Percentiles rank a stretch among this genome's conserved stretches.
Conservation (phyloP, 2,329 filamentous ascomycete genomes). For the Pyricularia sp. region DNA sequence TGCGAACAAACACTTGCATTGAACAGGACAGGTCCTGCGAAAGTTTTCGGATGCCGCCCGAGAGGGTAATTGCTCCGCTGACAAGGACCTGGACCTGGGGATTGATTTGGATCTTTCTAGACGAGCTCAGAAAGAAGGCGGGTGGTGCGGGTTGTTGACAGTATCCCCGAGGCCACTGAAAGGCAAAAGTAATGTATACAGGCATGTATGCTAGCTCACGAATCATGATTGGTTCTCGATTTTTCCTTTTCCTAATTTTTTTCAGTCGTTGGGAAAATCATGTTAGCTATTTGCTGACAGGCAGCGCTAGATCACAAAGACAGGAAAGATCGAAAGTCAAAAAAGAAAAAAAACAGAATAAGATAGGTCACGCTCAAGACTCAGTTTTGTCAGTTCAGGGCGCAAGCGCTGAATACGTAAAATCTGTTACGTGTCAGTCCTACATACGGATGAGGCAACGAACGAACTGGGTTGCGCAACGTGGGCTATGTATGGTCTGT, state of each 20-base stretch:
- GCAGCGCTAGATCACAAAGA: neutral
- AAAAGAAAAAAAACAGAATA: neutral
- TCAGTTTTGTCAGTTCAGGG: too few relatives aligned
- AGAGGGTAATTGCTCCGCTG: neutral
- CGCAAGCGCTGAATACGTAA: neutral
- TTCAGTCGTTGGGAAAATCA: neutral
- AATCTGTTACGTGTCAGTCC: neutral
- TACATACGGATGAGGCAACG: neutral
- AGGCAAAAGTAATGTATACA: neutral
- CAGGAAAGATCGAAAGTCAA: neutral
- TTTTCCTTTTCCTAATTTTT: too few relatives aligned
- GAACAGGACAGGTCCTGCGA: neutral
- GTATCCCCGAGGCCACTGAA: too few relatives aligned
- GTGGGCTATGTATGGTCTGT: neutral
- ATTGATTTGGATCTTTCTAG: neutral
- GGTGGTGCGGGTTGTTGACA: too few relatives aligned
- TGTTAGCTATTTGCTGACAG: neutral
- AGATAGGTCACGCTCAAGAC: neutral
- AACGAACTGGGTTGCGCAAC: neutral
- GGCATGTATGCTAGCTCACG: neutral
- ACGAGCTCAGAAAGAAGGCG: neutral
- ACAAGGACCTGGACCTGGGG: neutral
- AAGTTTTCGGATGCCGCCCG: neutral
- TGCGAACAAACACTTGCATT: neutral
- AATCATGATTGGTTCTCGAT: neutral